phyloP scores from a whole-genome alignment of 2,329 filamentous ascomycete species.

The Colletotrichum simmondsii region DNA sequence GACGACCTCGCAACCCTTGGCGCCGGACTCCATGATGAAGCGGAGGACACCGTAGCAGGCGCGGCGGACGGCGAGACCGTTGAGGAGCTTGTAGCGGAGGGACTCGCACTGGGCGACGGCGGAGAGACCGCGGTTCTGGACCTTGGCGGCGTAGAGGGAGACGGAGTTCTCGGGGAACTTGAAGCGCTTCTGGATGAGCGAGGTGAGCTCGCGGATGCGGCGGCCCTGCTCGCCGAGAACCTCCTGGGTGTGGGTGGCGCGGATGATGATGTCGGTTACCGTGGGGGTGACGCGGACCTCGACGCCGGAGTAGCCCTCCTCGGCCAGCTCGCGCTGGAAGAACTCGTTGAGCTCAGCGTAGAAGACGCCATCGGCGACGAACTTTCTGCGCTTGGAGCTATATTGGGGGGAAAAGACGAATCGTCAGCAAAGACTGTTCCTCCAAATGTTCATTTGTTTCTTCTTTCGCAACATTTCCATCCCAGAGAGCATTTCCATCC shows the following conservation, averaged over 20 bases:
- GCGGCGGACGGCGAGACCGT: slow-evolving; percentile 97
- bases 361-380: slow-evolving; percentile 99
- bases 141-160: slow-evolving; percentile 99
- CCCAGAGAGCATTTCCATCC: background rate
- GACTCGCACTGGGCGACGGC: slow-evolving; percentile 99
- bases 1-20: slow-evolving; percentile 99
- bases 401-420: slow-evolving; percentile 30
- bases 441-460: slow-evolving; percentile 1
- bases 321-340: slow-evolving; percentile 99
- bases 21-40: slow-evolving; percentile 99
- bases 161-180: slow-evolving; percentile 99
- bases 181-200: slow-evolving; percentile 99
- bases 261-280: slow-evolving; percentile 99
- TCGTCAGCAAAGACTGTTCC: slow-evolving; percentile 18
- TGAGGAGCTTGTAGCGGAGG: slow-evolving; percentile 99
- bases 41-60: slow-evolving; percentile 99
- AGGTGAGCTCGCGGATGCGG: slow-evolving; percentile 99
- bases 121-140: slow-evolving; percentile 99
- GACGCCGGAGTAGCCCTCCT: slow-evolving; percentile 99
- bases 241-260: slow-evolving; percentile 99
- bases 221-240: slow-evolving; percentile 99
- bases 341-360: slow-evolving; percentile 99
- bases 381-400: slow-evolving; percentile 94
- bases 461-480: background rate
- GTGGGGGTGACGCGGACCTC: slow-evolving; percentile 99